phyloP scores from a whole-genome alignment of 257 asterid species.

The Solanum gracilifrons region DNA sequence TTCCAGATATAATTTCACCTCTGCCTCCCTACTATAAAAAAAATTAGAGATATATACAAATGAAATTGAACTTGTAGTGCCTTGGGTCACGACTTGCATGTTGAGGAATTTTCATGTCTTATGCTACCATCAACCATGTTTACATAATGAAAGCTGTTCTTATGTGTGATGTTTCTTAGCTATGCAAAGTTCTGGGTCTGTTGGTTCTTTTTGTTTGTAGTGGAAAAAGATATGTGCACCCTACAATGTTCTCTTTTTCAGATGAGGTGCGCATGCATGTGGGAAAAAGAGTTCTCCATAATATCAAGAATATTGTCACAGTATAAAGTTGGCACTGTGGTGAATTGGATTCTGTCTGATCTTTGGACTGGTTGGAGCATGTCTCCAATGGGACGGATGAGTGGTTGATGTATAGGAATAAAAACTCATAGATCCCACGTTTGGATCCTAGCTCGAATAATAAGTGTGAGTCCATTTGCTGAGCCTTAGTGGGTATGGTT shows the following conservation, averaged over 20 bases:
- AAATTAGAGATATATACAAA: background rate
- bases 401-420: background rate
- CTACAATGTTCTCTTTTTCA: background rate
- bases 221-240: background rate
- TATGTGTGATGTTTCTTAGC: background rate
- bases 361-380: background rate
- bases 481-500: background rate
- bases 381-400: background rate
- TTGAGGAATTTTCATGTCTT: background rate
- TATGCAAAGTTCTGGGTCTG: background rate
- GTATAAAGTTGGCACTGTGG: background rate
- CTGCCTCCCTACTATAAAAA: background rate
- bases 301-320: background rate
- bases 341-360: background rate
- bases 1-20: background rate
- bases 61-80: background rate
- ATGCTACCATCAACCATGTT: background rate
- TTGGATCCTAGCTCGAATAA: background rate
- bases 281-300: background rate
- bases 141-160: background rate
- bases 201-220: background rate
- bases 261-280: background rate
- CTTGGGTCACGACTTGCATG: background rate
- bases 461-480: background rate
- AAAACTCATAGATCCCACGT: background rate